Evolutionary conservation across 805 yeast genomes (phyloP).

Genomic region (Candida adriatica): DNA sequence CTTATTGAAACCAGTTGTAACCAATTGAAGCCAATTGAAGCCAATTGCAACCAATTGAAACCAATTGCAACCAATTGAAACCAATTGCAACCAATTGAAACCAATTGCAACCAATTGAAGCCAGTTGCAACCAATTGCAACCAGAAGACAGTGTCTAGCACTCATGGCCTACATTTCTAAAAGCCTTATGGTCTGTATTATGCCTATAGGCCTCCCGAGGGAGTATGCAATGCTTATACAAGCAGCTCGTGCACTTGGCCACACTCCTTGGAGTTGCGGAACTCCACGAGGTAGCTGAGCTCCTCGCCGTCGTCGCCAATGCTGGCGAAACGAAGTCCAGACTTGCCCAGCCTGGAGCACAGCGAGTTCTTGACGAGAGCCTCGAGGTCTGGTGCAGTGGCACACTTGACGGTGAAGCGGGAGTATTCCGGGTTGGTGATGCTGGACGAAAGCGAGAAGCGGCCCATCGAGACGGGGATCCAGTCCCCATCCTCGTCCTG

Average conservation of each 20-base stretch:
- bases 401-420: slow-evolving; percentile 11
- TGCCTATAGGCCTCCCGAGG: too few relatives aligned
- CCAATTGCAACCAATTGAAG: too few relatives aligned
- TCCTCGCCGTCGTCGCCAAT: slow-evolving; percentile 18
- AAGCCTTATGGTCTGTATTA: too few relatives aligned
- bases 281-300: slow-evolving; percentile 18
- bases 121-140: too few relatives aligned
- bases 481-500: slow-evolving; percentile 20
- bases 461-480: slow-evolving; percentile 21
- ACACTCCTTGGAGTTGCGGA: slow-evolving; percentile 17
- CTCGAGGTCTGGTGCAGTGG: slow-evolving; percentile 3
- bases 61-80: too few relatives aligned
- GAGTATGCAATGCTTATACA: too few relatives aligned
- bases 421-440: slow-evolving; percentile 17
- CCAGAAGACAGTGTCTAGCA: too few relatives aligned
- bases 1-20: too few relatives aligned
- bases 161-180: too few relatives aligned
- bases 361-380: slow-evolving; percentile 12
- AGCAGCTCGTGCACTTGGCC: slow-evolving; percentile 17
- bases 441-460: slow-evolving; percentile 16
- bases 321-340: slow-evolving; percentile 17
- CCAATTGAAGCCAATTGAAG: too few relatives aligned
- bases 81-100: too few relatives aligned
- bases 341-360: slow-evolving; percentile 18
- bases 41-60: too few relatives aligned